Evolutionary conservation across 148 eudicot genomes (phyloP).

Genomic region (Dysphania ambrosioides): DNA sequence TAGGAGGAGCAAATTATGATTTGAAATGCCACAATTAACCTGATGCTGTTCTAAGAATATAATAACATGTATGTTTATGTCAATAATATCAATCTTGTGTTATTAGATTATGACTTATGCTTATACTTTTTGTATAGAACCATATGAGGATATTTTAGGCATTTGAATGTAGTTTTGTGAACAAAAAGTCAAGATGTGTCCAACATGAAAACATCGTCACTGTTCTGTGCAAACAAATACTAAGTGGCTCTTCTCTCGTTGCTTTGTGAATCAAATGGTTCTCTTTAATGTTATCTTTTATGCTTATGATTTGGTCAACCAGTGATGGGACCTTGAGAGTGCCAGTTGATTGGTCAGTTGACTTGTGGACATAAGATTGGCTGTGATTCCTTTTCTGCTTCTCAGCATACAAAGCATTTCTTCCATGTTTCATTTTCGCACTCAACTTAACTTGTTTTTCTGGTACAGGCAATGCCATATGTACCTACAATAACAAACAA

Average conservation of each 20-base stretch:
- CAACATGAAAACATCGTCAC: neutral
- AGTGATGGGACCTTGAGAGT: neutral
- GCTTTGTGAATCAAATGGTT: neutral
- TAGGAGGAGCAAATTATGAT: neutral
- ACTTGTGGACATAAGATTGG: too few relatives aligned
- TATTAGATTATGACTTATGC: neutral
- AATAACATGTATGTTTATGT: too few relatives aligned
- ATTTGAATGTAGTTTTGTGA: neutral
- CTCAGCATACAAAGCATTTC: neutral
- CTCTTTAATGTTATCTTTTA: neutral
- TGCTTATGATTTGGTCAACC: neutral
- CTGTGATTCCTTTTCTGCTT: neutral
- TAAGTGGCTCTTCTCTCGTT: neutral
- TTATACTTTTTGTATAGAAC: neutral
- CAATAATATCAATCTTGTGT: neutral
- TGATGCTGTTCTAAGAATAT: neutral
- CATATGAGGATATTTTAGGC: neutral
- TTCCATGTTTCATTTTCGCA: neutral
- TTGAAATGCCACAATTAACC: neutral
- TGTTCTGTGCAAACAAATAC: neutral
- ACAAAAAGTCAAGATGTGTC: neutral
- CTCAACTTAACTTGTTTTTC: constrained; percentile 6
- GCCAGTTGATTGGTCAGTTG: neutral
- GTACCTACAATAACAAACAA: constrained; percentile 92
- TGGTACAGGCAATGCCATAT: constrained; percentile 58